Evolutionary conservation across 2,329 filamentous ascomycete genomes (phyloP).

Genomic region (Trichophyton rubrum): DNA sequence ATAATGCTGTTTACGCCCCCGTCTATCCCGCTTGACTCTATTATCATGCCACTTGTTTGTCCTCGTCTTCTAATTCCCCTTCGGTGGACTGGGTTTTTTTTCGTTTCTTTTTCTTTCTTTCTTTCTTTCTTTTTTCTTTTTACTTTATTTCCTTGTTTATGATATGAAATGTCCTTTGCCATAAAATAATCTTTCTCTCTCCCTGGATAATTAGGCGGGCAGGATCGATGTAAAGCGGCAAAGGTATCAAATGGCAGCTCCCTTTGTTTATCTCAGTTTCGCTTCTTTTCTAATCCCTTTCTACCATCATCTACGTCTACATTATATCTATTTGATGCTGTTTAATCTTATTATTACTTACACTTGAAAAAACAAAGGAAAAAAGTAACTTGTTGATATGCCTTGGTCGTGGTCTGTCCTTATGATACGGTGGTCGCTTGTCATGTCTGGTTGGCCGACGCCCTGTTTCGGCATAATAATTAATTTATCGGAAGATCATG

Average conservation of each 20-base stretch:
- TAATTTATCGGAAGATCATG: too few species aligned
- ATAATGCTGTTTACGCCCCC: background rate
- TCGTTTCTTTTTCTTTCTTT: background rate
- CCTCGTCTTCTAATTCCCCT: background rate
- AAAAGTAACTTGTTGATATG: too few species aligned
- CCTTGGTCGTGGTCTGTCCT: too few species aligned
- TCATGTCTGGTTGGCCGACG: too few species aligned
- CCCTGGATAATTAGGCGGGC: background rate
- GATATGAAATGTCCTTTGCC: background rate
- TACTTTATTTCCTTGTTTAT: constrained; percentile 1
- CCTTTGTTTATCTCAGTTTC: background rate
- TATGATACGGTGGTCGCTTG: too few species aligned
- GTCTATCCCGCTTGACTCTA: background rate
- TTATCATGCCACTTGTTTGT: background rate
- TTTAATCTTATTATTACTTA: too few species aligned
- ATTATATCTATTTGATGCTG: background rate
- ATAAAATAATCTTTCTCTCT: background rate
- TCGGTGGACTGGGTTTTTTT: constrained; percentile 1
- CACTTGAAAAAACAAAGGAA: too few species aligned
- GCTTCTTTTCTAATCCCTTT: background rate
- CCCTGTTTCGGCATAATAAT: too few species aligned
- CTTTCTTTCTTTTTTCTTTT: background rate
- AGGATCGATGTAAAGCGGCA: background rate
- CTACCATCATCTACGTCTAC: too few species aligned
- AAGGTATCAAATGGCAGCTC: background rate